phyloP scores from a whole-genome alignment of 768 basidiomycete species.

The Lentinula detonsa region DNA sequence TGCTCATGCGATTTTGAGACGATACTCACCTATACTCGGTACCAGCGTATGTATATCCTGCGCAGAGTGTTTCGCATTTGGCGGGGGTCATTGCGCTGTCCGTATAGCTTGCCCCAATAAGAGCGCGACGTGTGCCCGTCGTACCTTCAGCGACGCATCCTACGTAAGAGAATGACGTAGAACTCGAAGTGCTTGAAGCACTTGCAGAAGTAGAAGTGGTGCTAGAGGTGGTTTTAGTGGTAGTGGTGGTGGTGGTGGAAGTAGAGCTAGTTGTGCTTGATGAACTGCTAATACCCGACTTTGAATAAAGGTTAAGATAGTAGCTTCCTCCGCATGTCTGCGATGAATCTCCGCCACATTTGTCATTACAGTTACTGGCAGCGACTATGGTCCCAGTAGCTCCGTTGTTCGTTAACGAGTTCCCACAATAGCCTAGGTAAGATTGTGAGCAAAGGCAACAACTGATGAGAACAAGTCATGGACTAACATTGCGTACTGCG shows the following conservation, averaged over 20 bases:
- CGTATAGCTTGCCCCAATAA: conserved; percentile 20
- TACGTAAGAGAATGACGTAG: conserved; percentile 12
- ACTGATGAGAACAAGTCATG: not conserved
- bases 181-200: not conserved
- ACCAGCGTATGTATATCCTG: conserved; percentile 24
- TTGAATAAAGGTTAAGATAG: conserved; percentile 2
- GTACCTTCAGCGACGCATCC: conserved; percentile 29
- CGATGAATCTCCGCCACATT: conserved; percentile 15
- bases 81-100: conserved; percentile 24
- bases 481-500: not conserved
- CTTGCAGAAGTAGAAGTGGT: conserved; percentile 4
- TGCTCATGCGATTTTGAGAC: not conserved
- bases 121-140: conserved; percentile 21
- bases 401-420: conserved; percentile 17
- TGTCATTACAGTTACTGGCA: conserved; percentile 10
- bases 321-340: conserved; percentile 16
- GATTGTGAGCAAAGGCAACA: not conserved
- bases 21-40: conserved; percentile 17
- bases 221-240: not conserved
- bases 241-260: not conserved
- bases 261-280: conserved; percentile 7
- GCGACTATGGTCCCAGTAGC: conserved; percentile 15
- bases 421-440: conserved; percentile 16
- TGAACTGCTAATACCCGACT: conserved; percentile 5
- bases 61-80: conserved; percentile 23